Evolutionary conservation across 202 grass and related monocot species (phyloP).

Genomic region (Dendrocalamus latiflorus): DNA sequence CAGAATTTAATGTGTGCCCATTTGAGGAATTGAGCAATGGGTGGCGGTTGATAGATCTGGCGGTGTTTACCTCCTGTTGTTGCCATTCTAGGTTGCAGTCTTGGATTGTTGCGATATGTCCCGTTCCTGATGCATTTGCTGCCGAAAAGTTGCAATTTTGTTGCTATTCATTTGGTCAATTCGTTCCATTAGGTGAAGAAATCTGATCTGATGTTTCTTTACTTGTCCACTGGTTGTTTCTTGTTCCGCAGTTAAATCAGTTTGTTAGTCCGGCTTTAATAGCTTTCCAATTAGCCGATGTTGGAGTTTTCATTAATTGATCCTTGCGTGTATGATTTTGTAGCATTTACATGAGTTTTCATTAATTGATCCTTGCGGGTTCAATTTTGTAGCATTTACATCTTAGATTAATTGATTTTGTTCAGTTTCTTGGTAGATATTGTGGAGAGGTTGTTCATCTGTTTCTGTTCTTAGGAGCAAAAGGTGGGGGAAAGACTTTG

Average conservation of each 20-base stretch:
- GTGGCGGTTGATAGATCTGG: background rate
- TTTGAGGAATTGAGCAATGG: background rate
- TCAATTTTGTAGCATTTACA: background rate
- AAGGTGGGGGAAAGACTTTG: background rate
- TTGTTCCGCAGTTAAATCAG: background rate
- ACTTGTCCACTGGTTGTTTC: too few relatives aligned
- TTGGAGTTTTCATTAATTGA: background rate
- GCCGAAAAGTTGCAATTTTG: background rate
- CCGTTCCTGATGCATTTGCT: background rate
- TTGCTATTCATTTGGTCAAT: background rate
- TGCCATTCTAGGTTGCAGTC: background rate
- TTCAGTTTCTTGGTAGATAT: constrained; percentile 23
- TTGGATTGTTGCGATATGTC: background rate
- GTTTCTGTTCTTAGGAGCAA: background rate
- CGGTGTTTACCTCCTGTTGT: background rate
- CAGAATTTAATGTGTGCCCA: background rate
- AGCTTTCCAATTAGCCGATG: background rate
- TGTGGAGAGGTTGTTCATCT: background rate
- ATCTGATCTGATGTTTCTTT: background rate
- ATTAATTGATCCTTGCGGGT: background rate
- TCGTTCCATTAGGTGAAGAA: background rate
- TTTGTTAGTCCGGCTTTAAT: background rate
- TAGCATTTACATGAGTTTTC: background rate
- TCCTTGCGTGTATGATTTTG: too few relatives aligned
- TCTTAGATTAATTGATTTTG: background rate